These are phyloP conservation scores for Exutisphaerella laricina DNA, from an alignment of 2,329 filamentous ascomycete species.

Conservation along the genomic window DNA sequence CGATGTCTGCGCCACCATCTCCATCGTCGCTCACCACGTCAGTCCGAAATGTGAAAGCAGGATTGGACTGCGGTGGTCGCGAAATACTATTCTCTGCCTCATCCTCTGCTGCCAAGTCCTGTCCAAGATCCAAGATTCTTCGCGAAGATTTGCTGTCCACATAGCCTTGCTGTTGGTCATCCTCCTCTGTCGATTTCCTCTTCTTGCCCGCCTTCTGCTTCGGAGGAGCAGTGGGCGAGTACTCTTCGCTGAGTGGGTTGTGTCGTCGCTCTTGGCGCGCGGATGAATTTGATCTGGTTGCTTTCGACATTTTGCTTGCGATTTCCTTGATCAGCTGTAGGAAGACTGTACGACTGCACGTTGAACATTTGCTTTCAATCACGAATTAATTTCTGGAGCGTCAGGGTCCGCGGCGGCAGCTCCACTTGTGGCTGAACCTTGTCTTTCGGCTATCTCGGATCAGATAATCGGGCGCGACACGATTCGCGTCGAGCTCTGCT, in stretches of 20 bases:
- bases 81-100: conserved; percentile 46
- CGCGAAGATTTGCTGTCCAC: conserved; percentile 83
- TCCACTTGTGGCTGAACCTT: too few relatives aligned
- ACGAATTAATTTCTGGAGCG: too few relatives aligned
- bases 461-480: too few relatives aligned
- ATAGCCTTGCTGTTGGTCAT: conserved; percentile 58
- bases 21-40: conserved; percentile 35
- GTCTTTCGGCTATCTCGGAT: too few relatives aligned
- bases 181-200: conserved; percentile 54
- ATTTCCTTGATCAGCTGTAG: too few relatives aligned
- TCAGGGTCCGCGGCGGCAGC: too few relatives aligned
- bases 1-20: conserved; percentile 50
- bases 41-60: conserved; percentile 70
- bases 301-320: too few relatives aligned
- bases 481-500: too few relatives aligned
- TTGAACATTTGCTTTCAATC: too few relatives aligned
- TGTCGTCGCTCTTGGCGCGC: conserved; percentile 63
- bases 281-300: conserved; percentile 43
- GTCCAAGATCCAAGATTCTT: conserved; percentile 83
- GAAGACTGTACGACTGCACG: too few relatives aligned
- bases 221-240: conserved; percentile 61
- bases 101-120: conserved; percentile 82
- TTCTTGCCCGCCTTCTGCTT: conserved; percentile 62
- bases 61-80: conserved; percentile 46
- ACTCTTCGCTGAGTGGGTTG: conserved; percentile 91